Evolutionary conservation across 2,329 filamentous ascomycete genomes (phyloP).

Genomic region (Dactylellina cionopaga): DNA sequence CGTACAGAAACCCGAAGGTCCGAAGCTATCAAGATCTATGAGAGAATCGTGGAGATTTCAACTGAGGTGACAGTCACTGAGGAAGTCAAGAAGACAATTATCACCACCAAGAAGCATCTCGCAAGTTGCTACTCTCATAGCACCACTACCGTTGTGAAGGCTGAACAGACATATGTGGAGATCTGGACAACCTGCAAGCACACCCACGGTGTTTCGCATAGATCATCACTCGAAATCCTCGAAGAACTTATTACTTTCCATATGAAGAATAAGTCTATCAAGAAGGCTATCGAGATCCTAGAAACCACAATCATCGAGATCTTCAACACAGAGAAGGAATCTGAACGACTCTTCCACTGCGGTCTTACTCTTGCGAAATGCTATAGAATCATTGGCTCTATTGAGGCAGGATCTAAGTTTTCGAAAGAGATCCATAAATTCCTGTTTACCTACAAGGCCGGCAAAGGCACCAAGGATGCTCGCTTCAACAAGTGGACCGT

Average conservation of each 20-base stretch:
- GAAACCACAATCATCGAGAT: slow-evolving; percentile 34
- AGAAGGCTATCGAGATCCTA: slow-evolving; percentile 20
- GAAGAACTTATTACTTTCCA: slow-evolving; percentile 17
- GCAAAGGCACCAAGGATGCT: not conserved
- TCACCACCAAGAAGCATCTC: slow-evolving; percentile 32
- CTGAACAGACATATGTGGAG: slow-evolving; percentile 19
- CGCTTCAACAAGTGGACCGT: slow-evolving; percentile 16
- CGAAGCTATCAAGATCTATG: slow-evolving; percentile 20
- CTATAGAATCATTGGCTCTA: slow-evolving; percentile 19
- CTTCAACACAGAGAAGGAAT: slow-evolving; percentile 20
- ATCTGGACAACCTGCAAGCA: slow-evolving; percentile 28
- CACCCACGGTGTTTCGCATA: slow-evolving; percentile 23
- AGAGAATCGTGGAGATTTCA: slow-evolving; percentile 20
- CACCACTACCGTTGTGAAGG: slow-evolving; percentile 21
- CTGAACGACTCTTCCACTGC: slow-evolving; percentile 18
- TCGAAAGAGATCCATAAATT: slow-evolving; percentile 38
- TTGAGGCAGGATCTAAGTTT: slow-evolving; percentile 15
- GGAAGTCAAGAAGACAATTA: slow-evolving; percentile 15
- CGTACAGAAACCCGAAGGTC: slow-evolving; percentile 14
- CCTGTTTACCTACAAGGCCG: slow-evolving; percentile 9
- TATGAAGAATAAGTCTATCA: slow-evolving; percentile 11
- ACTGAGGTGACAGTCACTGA: slow-evolving; percentile 20
- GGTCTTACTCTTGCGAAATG: slow-evolving; percentile 18
- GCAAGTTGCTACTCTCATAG: slow-evolving; percentile 21
- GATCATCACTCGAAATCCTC: slow-evolving; percentile 5